Base-by-base conservation (phyloP, 306 rosid genomes). In the Canavalia gladiata region DNA sequence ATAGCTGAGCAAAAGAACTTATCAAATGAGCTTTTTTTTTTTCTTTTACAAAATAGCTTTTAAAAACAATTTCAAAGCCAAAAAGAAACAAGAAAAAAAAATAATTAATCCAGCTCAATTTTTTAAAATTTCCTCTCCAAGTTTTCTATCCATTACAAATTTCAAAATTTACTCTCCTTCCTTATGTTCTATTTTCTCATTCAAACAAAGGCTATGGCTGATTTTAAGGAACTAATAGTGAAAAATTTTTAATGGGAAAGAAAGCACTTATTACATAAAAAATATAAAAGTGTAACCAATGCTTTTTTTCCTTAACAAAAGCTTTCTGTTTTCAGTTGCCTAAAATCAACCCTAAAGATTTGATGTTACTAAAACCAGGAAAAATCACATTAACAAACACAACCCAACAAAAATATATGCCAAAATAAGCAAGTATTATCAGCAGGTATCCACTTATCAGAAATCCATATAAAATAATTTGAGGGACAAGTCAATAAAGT, bases 371-470 rank as follows among this genome's bases (percentile, higher is more conserved):
- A 37, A 37, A 37, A 4, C 1, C 5, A 5, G 47, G 6, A 43
- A 43, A 43, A 43, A 13, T 37, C 3, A 35, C 60, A 25, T 46
- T 3, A n/a, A 46, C 39, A 34, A 55, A 12, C 52, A 63, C 5
- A 37, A 4, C 4, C 49, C 33, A 13, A 4, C 10, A 25, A 51
- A 62, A 42, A 49, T 25, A 13, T 47, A 8, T 46, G 1, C 0
- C 0, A 46, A 49, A 60, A 75, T 4, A 46, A 60, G 13, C 4
- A 75, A 39, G 37, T 37, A 35, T 49, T 2, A 4, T 4, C 2
- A 39, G 3, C 64, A 64, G 10, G 66, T 39, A 58, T 39, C 35
- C 43, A n/a, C 28, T 37, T 49, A 63, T 18, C 64, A 79, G 63
- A 50, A 72, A 60, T 33, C 66, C 46, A 80, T 35, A 29, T 28